These are phyloP conservation scores for Linnemannia zychae DNA, from an alignment of 192 early-diverging fungal genomes.

Conservation along the genomic window DNA sequence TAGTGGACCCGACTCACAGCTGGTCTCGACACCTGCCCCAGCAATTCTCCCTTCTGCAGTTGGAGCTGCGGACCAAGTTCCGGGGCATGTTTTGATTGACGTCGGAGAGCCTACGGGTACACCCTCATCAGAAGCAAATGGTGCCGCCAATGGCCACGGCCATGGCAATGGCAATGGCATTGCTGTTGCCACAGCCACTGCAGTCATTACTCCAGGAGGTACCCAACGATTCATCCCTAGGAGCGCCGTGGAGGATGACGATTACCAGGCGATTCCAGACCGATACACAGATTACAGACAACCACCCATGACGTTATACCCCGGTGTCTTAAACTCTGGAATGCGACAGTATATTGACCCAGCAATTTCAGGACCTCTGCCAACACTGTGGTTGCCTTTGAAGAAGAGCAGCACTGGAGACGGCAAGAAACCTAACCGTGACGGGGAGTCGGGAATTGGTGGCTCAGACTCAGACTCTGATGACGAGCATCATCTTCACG, in stretches of 20 bases:
- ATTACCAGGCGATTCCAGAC: constrained; percentile 72
- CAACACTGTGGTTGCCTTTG: constrained; percentile 81
- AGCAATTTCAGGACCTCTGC: constrained; percentile 73
- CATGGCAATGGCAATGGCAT: neutral
- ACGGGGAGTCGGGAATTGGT: constrained; percentile 24
- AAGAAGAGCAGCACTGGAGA: constrained; percentile 35
- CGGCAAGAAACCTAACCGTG: constrained; percentile 7
- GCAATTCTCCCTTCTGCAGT: neutral
- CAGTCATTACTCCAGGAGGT: constrained; percentile 21
- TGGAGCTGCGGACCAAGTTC: constrained; percentile 21
- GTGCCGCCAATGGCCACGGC: neutral
- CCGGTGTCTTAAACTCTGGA: constrained; percentile 80
- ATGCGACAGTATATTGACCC: constrained; percentile 78
- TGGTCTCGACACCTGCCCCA: neutral
- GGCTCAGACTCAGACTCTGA: constrained; percentile 18
- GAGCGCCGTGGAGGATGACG: constrained; percentile 69
- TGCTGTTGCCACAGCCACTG: neutral
- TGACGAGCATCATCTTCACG: constrained; percentile 31
- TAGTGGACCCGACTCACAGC: neutral
- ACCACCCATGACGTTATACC: constrained; percentile 77
- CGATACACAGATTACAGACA: constrained; percentile 80
- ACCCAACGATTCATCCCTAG: constrained; percentile 26
- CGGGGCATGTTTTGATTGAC: constrained; percentile 28
- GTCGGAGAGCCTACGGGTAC: neutral
- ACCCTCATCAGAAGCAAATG: neutral